phyloP scores from a whole-genome alignment of 139 green algal species.

The Nannochloris sp. region DNA sequence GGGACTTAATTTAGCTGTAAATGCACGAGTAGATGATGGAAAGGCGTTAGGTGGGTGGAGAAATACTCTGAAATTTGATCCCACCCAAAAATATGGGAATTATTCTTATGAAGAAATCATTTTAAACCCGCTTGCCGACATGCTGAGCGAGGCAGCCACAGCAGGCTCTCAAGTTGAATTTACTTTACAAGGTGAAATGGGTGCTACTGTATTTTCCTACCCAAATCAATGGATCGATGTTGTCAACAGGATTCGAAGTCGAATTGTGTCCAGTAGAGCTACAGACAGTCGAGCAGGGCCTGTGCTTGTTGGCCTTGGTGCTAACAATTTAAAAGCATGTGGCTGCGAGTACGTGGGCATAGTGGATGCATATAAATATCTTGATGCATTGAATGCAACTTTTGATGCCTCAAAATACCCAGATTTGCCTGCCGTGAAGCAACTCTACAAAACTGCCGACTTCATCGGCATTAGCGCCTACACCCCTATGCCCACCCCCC shows the following conservation, averaged over 20 bases:
- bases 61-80: constrained; percentile 41
- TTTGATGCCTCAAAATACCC: constrained; percentile 2
- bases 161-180: background rate
- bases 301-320: constrained; percentile 17
- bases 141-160: background rate
- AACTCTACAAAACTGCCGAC: constrained; percentile 22
- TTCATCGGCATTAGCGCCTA: constrained; percentile 47
- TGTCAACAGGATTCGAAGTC: background rate
- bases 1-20: constrained; percentile 7
- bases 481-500: constrained; percentile 21
- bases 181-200: constrained; percentile 9
- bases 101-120: constrained; percentile 38
- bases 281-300: background rate
- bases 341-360: constrained; percentile 21
- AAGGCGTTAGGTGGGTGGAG: constrained; percentile 30
- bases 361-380: constrained; percentile 11
- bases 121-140: constrained; percentile 29
- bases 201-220: constrained; percentile 20
- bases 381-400: background rate
- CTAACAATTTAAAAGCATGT: constrained; percentile 36
- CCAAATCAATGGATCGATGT: background rate
- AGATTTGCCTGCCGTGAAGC: background rate
- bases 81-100: constrained; percentile 18
- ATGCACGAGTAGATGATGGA: constrained; percentile 23
- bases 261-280: background rate